A percentile compares a stretch with the other conserved stretches of the same genome.
Evolutionary conservation across 805 yeast species (phyloP).

Genomic region (Ogataea trehaloabstinens): DNA sequence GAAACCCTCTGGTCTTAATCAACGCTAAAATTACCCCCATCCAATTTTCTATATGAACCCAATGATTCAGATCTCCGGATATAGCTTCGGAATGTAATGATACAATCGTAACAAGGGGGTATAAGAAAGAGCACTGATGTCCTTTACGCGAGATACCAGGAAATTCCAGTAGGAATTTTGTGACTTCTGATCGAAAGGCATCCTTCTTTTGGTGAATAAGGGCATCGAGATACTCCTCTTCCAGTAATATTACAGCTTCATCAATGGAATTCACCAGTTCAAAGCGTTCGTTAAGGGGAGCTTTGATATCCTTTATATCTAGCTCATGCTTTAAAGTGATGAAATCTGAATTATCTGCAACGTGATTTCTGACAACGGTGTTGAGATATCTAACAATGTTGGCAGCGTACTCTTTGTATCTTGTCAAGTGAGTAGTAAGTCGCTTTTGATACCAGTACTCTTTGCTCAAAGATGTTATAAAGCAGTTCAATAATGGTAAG

Average conservation of each 20-base stretch:
- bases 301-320: conserved; percentile 15
- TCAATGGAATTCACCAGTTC: conserved; percentile 21
- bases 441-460: conserved; percentile 18
- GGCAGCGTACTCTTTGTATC: conserved; percentile 16
- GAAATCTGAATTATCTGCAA: conserved; percentile 20
- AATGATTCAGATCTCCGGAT: conserved; percentile 11
- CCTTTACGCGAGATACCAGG: conserved; percentile 10
- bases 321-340: conserved; percentile 19
- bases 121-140: conserved; percentile 11
- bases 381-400: conserved; percentile 25
- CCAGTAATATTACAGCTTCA: conserved; percentile 22
- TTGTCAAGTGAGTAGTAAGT: neutral
- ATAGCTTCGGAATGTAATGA: conserved; percentile 18
- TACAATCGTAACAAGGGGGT: conserved; percentile 17
- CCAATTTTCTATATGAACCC: conserved; percentile 30
- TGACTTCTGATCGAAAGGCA: conserved; percentile 17
- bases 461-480: conserved; percentile 13
- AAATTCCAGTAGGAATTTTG: conserved; percentile 13
- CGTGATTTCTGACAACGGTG: conserved; percentile 18
- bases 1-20: conserved; percentile 5
- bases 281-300: conserved; percentile 24
- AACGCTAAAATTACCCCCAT: conserved; percentile 11
- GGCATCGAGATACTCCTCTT: conserved; percentile 20
- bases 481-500: conserved; percentile 7
- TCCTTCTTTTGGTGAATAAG: conserved; percentile 10